Evolutionary conservation across 768 basidiomycete species (phyloP).

Genomic region (Amanita pallidorosea): DNA sequence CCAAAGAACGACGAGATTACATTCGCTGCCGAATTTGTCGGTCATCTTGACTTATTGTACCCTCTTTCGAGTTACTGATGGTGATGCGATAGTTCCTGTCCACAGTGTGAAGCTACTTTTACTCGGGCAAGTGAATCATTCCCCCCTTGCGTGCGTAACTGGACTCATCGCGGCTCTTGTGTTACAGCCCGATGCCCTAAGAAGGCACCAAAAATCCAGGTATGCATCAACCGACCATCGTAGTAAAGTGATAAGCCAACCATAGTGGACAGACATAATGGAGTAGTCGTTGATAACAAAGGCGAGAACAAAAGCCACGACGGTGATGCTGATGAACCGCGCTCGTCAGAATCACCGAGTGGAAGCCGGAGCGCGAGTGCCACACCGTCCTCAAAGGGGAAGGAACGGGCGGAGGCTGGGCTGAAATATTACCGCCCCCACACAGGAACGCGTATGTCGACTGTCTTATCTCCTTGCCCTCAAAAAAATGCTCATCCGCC

Average conservation of each 20-base stretch:
- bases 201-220: constrained; percentile 75
- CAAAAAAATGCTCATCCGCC: neutral
- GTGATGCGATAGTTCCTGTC: constrained; percentile 43
- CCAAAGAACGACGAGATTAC: constrained; percentile 69
- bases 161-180: constrained; percentile 7
- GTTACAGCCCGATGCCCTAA: constrained; percentile 65
- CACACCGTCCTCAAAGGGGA: constrained; percentile 34
- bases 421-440: constrained; percentile 61
- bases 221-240: constrained; percentile 16
- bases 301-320: constrained; percentile 15
- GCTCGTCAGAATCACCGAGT: constrained; percentile 29
- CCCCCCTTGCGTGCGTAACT: constrained; percentile 1
- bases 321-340: constrained; percentile 19
- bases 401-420: constrained; percentile 22
- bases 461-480: constrained; percentile 4
- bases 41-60: constrained; percentile 16
- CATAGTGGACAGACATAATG: constrained; percentile 43
- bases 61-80: constrained; percentile 2
- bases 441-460: constrained; percentile 32
- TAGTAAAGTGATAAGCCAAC: constrained; percentile 3
- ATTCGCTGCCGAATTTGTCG: constrained; percentile 67
- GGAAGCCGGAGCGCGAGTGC: constrained; percentile 34
- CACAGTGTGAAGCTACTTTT: constrained; percentile 73
- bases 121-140: constrained; percentile 47
- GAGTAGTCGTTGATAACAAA: constrained; percentile 47